Evolutionary conservation across 2,329 filamentous ascomycete genomes (phyloP), one percentile per base, ranked within the genome.

Genomic region (Dryadomyces quercivorus): DNA sequence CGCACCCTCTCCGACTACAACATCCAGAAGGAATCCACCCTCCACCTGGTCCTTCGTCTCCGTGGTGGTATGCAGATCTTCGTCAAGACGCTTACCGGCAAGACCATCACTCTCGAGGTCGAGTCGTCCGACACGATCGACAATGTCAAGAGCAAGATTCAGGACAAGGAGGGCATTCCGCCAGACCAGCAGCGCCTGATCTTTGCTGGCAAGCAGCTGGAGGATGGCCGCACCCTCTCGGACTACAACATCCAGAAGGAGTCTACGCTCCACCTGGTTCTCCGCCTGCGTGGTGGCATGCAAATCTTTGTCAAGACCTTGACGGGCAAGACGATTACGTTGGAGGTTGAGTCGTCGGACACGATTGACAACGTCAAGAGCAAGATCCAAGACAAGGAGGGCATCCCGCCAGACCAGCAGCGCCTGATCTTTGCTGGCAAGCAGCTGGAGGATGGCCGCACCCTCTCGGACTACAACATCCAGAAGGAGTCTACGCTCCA

Each of bases 221-320:
- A 97, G 71, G 92, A 97, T 63, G 91, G 92, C 59, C 88, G 91
- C 53, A 95, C 90, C 31, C 77, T 95, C 0, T 85, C 81, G 58
- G 90, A 95, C 69, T 95, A 95, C 81, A 95, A 95, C 75, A 95
- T 95, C 53, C 90, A 95, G 72, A 95, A 95, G 76, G 88, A 95
- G 68, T 86, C 81, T 0, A 94, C 88, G 1, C 83, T 94, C 1
- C 88, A 93, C 65, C 74, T 93, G 51, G 88, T 93, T 57, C 85
- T 94, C 52, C 87, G 88, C 70, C 86, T 93, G 5, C 88, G 88
- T 72, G 88, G 88, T 75, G 88, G 88, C 70, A 91, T 90, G 86
- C 86, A 91, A 64, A 90, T 90, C 61, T 91, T 91, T 61, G 86
- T 91, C 66, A 91, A 91, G 79, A 91, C 87, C 0, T 72, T 92